Conservation (phyloP, 2,329 filamentous ascomycete genomes). For the Pyrenophora seminiperda region DNA sequence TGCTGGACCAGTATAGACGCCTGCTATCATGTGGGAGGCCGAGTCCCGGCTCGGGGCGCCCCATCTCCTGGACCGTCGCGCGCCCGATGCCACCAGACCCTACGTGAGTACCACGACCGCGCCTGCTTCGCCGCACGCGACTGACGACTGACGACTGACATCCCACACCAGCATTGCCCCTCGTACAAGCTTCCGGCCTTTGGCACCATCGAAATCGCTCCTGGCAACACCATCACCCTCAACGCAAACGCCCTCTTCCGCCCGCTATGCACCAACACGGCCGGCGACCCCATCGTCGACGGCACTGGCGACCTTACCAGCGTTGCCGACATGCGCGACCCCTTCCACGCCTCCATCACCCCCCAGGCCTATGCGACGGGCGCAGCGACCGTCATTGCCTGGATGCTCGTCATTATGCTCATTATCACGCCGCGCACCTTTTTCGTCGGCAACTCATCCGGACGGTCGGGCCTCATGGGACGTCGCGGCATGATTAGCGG, state of each 20-base stretch:
- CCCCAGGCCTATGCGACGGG: slow-evolving; percentile 93
- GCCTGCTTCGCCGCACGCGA: slow-evolving; percentile 8
- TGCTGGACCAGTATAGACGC: slow-evolving; percentile 45
- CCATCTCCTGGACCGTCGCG: slow-evolving; percentile 28
- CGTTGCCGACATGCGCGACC: slow-evolving; percentile 74
- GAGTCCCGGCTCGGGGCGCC: slow-evolving; percentile 31
- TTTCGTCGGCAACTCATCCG: slow-evolving; percentile 73
- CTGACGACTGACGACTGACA: too few relatives aligned
- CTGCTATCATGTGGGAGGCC: slow-evolving; percentile 38
- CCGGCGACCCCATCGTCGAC: slow-evolving; percentile 44
- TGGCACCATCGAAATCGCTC: slow-evolving; percentile 60
- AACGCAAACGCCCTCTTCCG: slow-evolving; percentile 64
- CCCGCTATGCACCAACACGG: slow-evolving; percentile 57
- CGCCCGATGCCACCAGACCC: slow-evolving; percentile 34
- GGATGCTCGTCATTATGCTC: slow-evolving; percentile 90
- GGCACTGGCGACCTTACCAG: slow-evolving; percentile 49
- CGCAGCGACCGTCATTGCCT: slow-evolving; percentile 86
- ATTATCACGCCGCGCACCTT: slow-evolving; percentile 95
- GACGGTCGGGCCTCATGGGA: slow-evolving; percentile 74
- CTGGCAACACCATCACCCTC: slow-evolving; percentile 63
- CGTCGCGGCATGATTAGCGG: slow-evolving; percentile 84
- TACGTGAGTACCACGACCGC: slow-evolving; percentile 35
- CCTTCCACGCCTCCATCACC: slow-evolving; percentile 92
- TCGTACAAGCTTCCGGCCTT: slow-evolving; percentile 66
- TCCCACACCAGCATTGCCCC: slow-evolving; percentile 58